Evolutionary conservation across 2,329 filamentous ascomycete species (phyloP), one percentile per base, ranked within the genome.

Genomic region (Talaromyces sp.): DNA sequence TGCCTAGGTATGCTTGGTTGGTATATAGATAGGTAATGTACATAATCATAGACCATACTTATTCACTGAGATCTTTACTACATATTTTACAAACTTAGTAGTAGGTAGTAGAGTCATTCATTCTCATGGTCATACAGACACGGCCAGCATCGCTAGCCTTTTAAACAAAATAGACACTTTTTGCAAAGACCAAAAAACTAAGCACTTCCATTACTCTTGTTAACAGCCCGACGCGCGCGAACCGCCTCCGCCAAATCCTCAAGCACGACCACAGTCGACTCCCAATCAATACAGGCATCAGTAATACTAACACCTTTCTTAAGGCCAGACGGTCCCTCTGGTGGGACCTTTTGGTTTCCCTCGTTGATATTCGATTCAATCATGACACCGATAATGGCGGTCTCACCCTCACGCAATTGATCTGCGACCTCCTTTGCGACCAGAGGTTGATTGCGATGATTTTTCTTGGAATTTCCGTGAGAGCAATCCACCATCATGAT

Each of bases 401-500:
- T 89, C 82, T 99, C 92, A 66, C 94, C 94, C 69, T 90, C 89
- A 60, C 90, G 88, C 69, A 99, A 85, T 82, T 99, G 94, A 63
- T 96, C 91, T 37, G 86, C 90, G 67, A 99, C 83, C 61, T 84
- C 85, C 77, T 90, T 87, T 69, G 94, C 93, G 52, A 98, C 94
- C 81, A 94, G 90, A 73, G 95, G 95, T 82, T 99, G 94, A 82
- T 99, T 99, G 74, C 90, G 89, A 84, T 98, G 94, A 83, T 98
- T 89, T 84, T 99, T 99, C 80, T 90, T 92, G 22, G 94, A 98
- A 84, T 99, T 99, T 64, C 95, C 95, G 77, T 99, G 95, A 24
- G 93, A 97, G 85, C 95, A 99, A 80, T 99, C 95, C 66, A 99
- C 88, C 95, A 99, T 99, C 81, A 99, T 90, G 69, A 93, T 90